These are phyloP conservation scores for Microthyrium microscopicum DNA, from an alignment of 2,329 filamentous ascomycete genomes.

Conservation along the genomic window DNA sequence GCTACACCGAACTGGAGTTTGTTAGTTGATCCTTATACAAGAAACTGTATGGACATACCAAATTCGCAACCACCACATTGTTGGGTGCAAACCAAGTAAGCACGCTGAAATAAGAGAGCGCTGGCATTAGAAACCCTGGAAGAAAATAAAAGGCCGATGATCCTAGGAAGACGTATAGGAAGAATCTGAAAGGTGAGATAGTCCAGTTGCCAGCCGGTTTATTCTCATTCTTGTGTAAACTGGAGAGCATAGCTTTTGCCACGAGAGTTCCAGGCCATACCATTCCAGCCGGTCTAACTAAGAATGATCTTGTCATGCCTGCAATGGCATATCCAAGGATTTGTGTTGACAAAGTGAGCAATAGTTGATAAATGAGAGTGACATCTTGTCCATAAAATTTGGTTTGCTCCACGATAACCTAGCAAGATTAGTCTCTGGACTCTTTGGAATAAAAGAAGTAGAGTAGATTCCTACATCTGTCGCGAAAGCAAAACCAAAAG, in stretches of 20 bases:
- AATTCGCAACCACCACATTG: constrained; percentile 70
- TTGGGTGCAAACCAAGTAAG: constrained; percentile 79
- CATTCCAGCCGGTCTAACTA: constrained; percentile 76
- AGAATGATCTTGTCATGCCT: constrained; percentile 61
- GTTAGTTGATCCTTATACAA: background rate
- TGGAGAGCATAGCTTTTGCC: constrained; percentile 79
- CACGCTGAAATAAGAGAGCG: constrained; percentile 76
- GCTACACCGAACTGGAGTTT: constrained; percentile 50
- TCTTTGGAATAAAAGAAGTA: background rate
- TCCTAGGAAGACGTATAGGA: constrained; percentile 53
- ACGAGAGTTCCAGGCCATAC: constrained; percentile 83
- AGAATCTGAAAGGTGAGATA: constrained; percentile 71
- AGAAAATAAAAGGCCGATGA: constrained; percentile 74
- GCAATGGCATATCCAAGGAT: constrained; percentile 78
- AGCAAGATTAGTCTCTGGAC: constrained; percentile 1
- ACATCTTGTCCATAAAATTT: constrained; percentile 76
- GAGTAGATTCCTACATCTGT: constrained; percentile 43
- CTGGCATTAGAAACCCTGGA: constrained; percentile 66
- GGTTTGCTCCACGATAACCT: constrained; percentile 74
- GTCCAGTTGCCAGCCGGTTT: constrained; percentile 67
- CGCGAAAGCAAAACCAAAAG: constrained; percentile 77
- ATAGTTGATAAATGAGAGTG: constrained; percentile 58
- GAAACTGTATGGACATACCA: constrained; percentile 26
- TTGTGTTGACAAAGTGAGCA: constrained; percentile 73
- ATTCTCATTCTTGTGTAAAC: constrained; percentile 71